Conservation (phyloP, 1,284 basidiomycete species). For the Ceratobasidium sp. region DNA sequence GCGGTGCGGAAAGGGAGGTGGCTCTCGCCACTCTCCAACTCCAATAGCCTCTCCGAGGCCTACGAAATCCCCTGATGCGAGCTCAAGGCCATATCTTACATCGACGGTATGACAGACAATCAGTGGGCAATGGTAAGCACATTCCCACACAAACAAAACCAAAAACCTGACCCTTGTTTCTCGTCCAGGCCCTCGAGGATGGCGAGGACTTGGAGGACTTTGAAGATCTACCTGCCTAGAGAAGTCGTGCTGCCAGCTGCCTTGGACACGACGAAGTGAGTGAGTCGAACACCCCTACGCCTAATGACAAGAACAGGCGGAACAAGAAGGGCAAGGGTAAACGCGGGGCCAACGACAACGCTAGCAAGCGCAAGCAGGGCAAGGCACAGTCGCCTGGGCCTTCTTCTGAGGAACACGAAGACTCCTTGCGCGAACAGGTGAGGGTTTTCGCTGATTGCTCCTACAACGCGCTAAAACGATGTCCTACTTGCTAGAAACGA, state of each 20-base stretch:
- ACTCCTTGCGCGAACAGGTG: conserved; percentile 76
- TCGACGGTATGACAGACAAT: conserved; percentile 94
- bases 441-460: conserved; percentile 53
- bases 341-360: conserved; percentile 45
- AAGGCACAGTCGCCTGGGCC: conserved; percentile 85
- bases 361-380: conserved; percentile 75
- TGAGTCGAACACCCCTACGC: conserved; percentile 45
- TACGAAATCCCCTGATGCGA: no score
- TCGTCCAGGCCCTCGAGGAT: conserved; percentile 80
- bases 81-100: conserved; percentile 81
- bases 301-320: conserved; percentile 32
- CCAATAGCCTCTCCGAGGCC: no score
- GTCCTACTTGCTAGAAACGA: conserved; percentile 73
- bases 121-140: conserved; percentile 84
- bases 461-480: neutral
- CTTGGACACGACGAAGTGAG: conserved; percentile 59
- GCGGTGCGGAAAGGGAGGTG: no score
- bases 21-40: no score
- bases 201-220: conserved; percentile 78
- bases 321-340: conserved; percentile 46
- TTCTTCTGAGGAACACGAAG: conserved; percentile 73
- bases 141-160: neutral
- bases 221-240: conserved; percentile 67
- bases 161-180: neutral
- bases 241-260: conserved; percentile 34